Evolutionary conservation across 2,329 filamentous ascomycete species (phyloP).

Genomic region (Gnomoniopsis sp.): DNA sequence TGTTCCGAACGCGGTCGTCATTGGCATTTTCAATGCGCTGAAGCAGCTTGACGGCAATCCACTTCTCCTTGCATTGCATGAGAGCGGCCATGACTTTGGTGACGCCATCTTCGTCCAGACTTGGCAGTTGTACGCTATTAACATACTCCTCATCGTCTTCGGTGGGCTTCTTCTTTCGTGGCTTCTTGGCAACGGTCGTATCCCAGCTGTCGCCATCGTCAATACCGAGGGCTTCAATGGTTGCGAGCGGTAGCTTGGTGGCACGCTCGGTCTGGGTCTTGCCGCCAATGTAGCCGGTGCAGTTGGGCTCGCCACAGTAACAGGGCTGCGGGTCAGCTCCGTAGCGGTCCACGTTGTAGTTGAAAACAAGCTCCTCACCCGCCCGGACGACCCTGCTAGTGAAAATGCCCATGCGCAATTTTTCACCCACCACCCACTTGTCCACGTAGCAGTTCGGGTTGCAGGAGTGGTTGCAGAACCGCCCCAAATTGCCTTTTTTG

Average conservation of each 20-base stretch:
- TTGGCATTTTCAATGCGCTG: slow-evolving; percentile 82
- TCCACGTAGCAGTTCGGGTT: slow-evolving; percentile 99
- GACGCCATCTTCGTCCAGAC: slow-evolving; percentile 76
- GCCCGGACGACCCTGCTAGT: slow-evolving; percentile 78
- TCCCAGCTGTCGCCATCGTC: slow-evolving; percentile 94
- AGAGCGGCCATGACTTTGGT: slow-evolving; percentile 94
- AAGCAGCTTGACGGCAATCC: slow-evolving; percentile 95
- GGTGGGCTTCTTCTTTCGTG: slow-evolving; percentile 84
- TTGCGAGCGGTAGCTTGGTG: slow-evolving; percentile 84
- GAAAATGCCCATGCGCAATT: slow-evolving; percentile 98
- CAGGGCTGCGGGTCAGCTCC: slow-evolving; percentile 95
- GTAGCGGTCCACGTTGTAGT: slow-evolving; percentile 99
- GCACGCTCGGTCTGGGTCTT: slow-evolving; percentile 96
- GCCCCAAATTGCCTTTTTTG: slow-evolving; percentile 90
- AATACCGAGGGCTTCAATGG: slow-evolving; percentile 93
- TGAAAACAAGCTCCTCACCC: slow-evolving; percentile 95
- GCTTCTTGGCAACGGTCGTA: slow-evolving; percentile 81
- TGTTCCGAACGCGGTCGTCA: slow-evolving; percentile 81
- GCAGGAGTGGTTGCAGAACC: slow-evolving; percentile 99
- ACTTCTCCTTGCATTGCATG: slow-evolving; percentile 98
- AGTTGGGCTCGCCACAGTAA: slow-evolving; percentile 93
- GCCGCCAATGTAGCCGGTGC: slow-evolving; percentile 93
- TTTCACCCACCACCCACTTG: slow-evolving; percentile 98
- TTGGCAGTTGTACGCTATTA: slow-evolving; percentile 78
- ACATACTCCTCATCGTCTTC: slow-evolving; percentile 97